A percentile compares a stretch with the other conserved stretches of the same genome.
phyloP scores from a whole-genome alignment of 2,329 filamentous ascomycete genomes.

The Trichoderma sp. region DNA sequence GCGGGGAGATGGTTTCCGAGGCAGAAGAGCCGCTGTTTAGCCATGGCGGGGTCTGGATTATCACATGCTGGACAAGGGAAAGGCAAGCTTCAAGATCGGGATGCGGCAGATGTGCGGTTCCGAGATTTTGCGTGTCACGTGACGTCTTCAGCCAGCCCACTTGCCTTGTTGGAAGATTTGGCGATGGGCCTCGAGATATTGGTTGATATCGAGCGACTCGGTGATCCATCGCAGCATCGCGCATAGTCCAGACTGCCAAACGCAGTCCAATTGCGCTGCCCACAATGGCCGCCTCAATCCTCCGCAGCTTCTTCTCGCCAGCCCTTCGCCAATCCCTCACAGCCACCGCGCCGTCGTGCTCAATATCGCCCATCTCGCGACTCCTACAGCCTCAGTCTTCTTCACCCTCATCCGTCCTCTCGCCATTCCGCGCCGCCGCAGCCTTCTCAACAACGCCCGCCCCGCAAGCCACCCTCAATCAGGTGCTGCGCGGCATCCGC shows the following conservation, averaged over 20 bases:
- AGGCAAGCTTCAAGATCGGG: neutral
- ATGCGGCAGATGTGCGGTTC: conserved; percentile 18
- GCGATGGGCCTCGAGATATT: neutral
- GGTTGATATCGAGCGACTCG: neutral
- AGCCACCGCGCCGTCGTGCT: conserved; percentile 29
- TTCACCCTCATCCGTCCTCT: conserved; percentile 33
- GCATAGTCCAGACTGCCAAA: no score
- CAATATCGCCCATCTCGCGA: conserved; percentile 26
- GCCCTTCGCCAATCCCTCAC: conserved; percentile 35
- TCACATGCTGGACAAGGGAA: conserved; percentile 5
- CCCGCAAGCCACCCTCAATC: conserved; percentile 67
- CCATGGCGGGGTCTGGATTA: conserved; percentile 18
- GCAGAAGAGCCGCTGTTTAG: neutral
- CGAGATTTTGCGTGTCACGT: conserved; percentile 4
- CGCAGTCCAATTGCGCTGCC: conserved; percentile 10
- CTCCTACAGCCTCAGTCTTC: conserved; percentile 27
- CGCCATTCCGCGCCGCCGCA: conserved; percentile 1
- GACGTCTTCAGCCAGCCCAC: conserved; percentile 5
- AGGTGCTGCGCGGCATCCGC: conserved; percentile 76
- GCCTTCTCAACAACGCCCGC: conserved; percentile 59
- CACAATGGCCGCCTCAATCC: conserved; percentile 41
- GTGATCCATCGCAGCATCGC: neutral
- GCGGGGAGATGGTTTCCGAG: neutral
- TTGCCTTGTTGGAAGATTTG: conserved; percentile 15
- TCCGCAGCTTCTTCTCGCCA: conserved; percentile 41